Evolutionary conservation across 805 yeast species (phyloP).

Genomic region (Lipomyces starkeyi): DNA sequence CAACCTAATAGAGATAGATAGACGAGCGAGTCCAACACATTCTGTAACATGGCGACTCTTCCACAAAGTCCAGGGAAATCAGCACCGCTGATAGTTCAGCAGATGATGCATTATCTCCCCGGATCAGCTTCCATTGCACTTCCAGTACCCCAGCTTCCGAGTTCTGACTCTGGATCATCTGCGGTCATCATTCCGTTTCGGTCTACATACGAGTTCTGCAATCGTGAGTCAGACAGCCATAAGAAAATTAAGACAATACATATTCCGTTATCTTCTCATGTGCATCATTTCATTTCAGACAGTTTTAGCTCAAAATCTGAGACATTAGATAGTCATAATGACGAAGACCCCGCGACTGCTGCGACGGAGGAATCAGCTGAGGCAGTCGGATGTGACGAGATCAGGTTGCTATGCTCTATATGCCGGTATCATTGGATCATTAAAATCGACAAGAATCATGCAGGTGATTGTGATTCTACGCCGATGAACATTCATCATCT

Average conservation of each 20-base stretch:
- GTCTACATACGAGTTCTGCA: constrained; percentile 6
- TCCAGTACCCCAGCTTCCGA: constrained; percentile 24
- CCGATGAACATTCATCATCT: constrained; percentile 30
- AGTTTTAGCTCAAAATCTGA: neutral
- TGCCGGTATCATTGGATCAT: constrained; percentile 30
- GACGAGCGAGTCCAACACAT: neutral
- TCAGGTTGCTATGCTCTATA: constrained; percentile 24
- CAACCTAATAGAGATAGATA: neutral
- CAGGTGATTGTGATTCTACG: constrained; percentile 17
- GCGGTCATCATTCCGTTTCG: constrained; percentile 1
- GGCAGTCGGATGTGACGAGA: neutral
- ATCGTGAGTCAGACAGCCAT: neutral
- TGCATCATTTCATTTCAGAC: constrained; percentile 27
- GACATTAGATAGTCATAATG: neutral
- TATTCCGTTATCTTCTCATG: constrained; percentile 27
- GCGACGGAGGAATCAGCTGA: neutral
- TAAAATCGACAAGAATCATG: constrained; percentile 1
- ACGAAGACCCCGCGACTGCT: neutral
- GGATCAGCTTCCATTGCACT: constrained; percentile 23
- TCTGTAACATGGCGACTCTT: constrained; percentile 8
- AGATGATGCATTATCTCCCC: constrained; percentile 27
- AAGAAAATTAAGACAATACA: constrained; percentile 2
- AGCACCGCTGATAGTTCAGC: constrained; percentile 30
- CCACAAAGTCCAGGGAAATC: constrained; percentile 34
- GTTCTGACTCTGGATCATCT: constrained; percentile 1